Percentiles rank a stretch among this genome's conserved stretches.
Evolutionary conservation across 2,329 filamentous ascomycete species (phyloP).

Genomic region (Curvularia sp.): DNA sequence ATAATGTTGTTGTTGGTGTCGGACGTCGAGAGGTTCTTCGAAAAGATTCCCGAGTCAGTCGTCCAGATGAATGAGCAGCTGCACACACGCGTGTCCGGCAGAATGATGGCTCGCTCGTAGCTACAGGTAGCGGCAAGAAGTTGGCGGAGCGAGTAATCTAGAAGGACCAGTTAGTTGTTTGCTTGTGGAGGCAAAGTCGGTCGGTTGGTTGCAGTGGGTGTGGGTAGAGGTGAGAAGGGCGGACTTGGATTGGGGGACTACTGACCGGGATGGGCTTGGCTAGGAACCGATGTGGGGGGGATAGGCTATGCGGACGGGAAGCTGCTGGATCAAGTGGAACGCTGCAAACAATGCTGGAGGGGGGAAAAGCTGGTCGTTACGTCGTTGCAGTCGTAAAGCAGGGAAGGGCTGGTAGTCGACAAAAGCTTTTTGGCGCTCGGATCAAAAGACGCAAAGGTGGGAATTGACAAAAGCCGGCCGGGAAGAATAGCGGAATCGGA

Average conservation of each 20-base stretch:
- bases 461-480: constrained; percentile 38
- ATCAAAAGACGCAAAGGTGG: constrained; percentile 42
- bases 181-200: constrained; percentile 29
- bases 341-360: constrained; percentile 51
- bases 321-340: constrained; percentile 38
- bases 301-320: constrained; percentile 17
- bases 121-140: constrained; percentile 35
- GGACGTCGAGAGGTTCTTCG: constrained; percentile 20
- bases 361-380: constrained; percentile 50
- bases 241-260: constrained; percentile 6
- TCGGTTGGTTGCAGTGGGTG: constrained; percentile 28
- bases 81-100: constrained; percentile 37
- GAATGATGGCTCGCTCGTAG: constrained; percentile 31
- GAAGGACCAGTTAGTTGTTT: constrained; percentile 50
- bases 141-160: constrained; percentile 32
- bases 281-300: constrained; percentile 20
- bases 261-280: constrained; percentile 29
- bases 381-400: constrained; percentile 52
- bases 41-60: constrained; percentile 27
- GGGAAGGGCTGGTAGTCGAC: constrained; percentile 27
- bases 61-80: constrained; percentile 27
- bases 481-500: constrained; percentile 36
- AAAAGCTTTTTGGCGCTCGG: constrained; percentile 40
- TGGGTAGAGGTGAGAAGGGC: constrained; percentile 18
- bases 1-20: constrained; percentile 12